A percentile compares a stretch with the other conserved stretches of the same genome.
Conservation (phyloP, 1,284 basidiomycete species). For the Neotropicomus parvogracilis region DNA sequence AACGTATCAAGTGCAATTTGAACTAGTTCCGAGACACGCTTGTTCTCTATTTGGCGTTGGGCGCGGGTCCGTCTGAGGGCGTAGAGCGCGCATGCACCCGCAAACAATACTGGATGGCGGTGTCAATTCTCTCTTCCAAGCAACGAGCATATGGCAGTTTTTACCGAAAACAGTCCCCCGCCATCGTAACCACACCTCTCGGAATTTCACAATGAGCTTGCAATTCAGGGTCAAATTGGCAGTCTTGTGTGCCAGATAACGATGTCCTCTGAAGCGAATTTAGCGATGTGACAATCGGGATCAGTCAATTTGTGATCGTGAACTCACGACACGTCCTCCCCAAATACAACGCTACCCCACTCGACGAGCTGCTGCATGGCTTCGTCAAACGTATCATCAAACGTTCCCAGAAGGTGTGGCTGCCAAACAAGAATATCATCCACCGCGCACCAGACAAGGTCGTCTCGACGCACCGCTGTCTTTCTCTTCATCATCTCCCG, state of each 20-base stretch:
- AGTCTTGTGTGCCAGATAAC: slow-evolving; percentile 75
- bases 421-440: slow-evolving; percentile 31
- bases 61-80: slow-evolving; percentile 43
- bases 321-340: slow-evolving; percentile 68
- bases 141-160: slow-evolving; percentile 24
- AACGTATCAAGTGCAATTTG: slow-evolving; percentile 78
- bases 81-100: slow-evolving; percentile 36
- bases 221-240: slow-evolving; percentile 73
- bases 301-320: slow-evolving; percentile 23
- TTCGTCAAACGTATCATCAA: slow-evolving; percentile 72
- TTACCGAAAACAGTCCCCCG: slow-evolving; percentile 65
- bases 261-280: slow-evolving; percentile 52
- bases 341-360: slow-evolving; percentile 78
- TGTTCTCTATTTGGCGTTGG: slow-evolving; percentile 58
- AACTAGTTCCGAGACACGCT: slow-evolving; percentile 73
- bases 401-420: slow-evolving; percentile 51
- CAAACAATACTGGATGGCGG: slow-evolving; percentile 32
- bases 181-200: slow-evolving; percentile 69
- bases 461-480: slow-evolving; percentile 45
- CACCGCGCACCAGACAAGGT: slow-evolving; percentile 9
- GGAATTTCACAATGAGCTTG: slow-evolving; percentile 62
- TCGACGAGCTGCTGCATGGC: slow-evolving; percentile 79
- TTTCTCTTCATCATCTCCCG: slow-evolving; percentile 53
- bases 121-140: slow-evolving; percentile 17
- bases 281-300: slow-evolving; percentile 23